Evolutionary conservation across 768 basidiomycete genomes (phyloP), one percentile per base, ranked within the genome.

Genomic region (Pisolithus orientalis): DNA sequence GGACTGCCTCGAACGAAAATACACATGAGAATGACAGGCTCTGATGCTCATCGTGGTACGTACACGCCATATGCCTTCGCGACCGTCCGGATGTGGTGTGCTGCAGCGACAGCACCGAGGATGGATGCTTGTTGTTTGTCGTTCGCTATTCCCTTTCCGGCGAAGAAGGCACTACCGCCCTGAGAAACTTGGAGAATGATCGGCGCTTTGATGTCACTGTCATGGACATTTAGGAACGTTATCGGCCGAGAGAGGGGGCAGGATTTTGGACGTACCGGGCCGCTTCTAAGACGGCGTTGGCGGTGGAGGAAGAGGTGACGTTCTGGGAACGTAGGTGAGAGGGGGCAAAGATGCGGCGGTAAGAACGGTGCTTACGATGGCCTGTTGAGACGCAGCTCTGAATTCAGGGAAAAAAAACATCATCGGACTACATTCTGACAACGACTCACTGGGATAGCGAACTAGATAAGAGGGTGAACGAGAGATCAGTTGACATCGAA

Each of bases 161-260:
- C 92, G 65, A 90, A 97, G 80, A 87, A 97, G 49, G 94, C 95
- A 56, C 83, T 80, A 63, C 96, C 96, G 52, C 96, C 96, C 70
- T 99, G 94, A 51, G 96, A 99, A 57, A 94, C 85, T 68, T 98
- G 96, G 63, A 97, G 76, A 72, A 99, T 98, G 74, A 99, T 94
- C 53, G 95, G 95, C 29, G 95, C 80, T 71, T 98, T 97, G 79
- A 90, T 82, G 70, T 97, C 96, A 58, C 91, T 91, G 62, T 11
- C 43, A 51, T 29, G 25, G 11, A 21, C 21, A 55, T 24, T 17
- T 25, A 25, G 65, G 28, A 58, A 49, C 16, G 0, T 31, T 3
- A 45, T 58, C 17, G 53, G 51, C 54, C 52, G 47, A 51, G 39
- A 42, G 43, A 16, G 42, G 44, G 27, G 6, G 32, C 2, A 38